These are phyloP conservation scores for Xylaria sp. DNA, from an alignment of 2,329 filamentous ascomycete species.

Conservation along the genomic window DNA sequence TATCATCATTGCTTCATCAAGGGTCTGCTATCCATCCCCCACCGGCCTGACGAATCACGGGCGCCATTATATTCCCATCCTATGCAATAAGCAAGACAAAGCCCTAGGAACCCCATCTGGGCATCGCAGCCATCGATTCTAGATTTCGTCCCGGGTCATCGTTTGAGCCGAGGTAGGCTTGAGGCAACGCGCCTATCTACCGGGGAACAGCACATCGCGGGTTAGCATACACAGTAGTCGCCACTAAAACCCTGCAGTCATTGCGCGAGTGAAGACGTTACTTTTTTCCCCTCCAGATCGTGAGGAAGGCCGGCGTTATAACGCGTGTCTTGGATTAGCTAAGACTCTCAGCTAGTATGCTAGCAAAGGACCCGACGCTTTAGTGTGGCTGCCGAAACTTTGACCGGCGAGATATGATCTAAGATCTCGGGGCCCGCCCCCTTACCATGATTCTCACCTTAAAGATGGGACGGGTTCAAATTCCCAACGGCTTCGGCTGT, in stretches of 20 bases:
- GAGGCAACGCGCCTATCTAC: constrained; percentile 17
- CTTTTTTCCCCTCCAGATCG: neutral
- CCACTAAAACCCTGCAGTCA: neutral
- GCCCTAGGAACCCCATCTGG: constrained; percentile 11
- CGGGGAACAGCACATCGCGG: constrained; percentile 1
- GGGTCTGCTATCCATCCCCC: constrained; percentile 22
- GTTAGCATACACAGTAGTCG: constrained; percentile 9
- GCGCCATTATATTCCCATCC: constrained; percentile 29
- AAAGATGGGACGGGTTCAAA: neutral
- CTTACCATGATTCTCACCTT: constrained; percentile 13
- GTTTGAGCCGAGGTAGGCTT: constrained; percentile 25
- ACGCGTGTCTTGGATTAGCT: constrained; percentile 20
- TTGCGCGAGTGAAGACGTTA: neutral
- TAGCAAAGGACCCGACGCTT: constrained; percentile 11
- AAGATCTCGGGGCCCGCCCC: constrained; percentile 17
- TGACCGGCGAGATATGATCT: constrained; percentile 17
- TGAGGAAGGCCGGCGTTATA: constrained; percentile 7
- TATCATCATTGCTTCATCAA: constrained; percentile 48
- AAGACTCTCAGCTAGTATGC: neutral
- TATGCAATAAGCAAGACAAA: constrained; percentile 19
- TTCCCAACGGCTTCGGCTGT: constrained; percentile 11
- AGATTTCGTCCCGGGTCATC: constrained; percentile 33
- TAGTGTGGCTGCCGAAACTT: constrained; percentile 27
- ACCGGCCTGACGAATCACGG: constrained; percentile 23
- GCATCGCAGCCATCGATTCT: constrained; percentile 21